Percentiles rank a stretch among this genome's conserved stretches.
Conservation (phyloP, 176 grass and related monocot species). For the Avena insularis region DNA sequence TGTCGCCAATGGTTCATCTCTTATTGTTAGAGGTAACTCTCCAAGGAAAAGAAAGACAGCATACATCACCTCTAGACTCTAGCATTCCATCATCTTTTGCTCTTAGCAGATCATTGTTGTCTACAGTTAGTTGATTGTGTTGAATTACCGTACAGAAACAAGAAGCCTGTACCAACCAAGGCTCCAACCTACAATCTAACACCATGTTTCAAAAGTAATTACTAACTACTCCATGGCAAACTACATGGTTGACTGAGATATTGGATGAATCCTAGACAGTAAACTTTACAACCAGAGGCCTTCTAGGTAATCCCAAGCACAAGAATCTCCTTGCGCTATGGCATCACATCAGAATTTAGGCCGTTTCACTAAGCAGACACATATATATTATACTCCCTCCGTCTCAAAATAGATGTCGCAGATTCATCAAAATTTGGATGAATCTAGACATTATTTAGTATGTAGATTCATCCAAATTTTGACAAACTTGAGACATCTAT, state of each 20-base stretch:
- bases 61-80: not conserved
- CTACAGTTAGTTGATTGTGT: not conserved
- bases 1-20: not conserved
- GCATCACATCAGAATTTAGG: not conserved
- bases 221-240: not conserved
- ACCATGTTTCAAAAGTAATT: not conserved
- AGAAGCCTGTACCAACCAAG: not conserved
- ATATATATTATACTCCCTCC: not conserved
- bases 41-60: not conserved
- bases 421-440: too few species aligned
- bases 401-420: too few species aligned
- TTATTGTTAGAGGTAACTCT: not conserved
- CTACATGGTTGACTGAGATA: not conserved
- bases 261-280: not conserved
- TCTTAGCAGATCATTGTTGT: conserved; percentile 9
- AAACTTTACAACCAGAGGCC: not conserved
- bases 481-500: too few species aligned
- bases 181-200: not conserved
- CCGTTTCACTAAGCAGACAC: not conserved
- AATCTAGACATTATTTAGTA: too few species aligned
- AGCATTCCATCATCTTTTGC: not conserved
- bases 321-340: not conserved
- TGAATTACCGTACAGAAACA: not conserved
- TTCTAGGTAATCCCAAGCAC: not conserved
- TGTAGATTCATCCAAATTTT: too few species aligned